These are phyloP conservation scores for Metschnikowia proteae DNA, from an alignment of 805 yeast species.

Conservation along the genomic window DNA sequence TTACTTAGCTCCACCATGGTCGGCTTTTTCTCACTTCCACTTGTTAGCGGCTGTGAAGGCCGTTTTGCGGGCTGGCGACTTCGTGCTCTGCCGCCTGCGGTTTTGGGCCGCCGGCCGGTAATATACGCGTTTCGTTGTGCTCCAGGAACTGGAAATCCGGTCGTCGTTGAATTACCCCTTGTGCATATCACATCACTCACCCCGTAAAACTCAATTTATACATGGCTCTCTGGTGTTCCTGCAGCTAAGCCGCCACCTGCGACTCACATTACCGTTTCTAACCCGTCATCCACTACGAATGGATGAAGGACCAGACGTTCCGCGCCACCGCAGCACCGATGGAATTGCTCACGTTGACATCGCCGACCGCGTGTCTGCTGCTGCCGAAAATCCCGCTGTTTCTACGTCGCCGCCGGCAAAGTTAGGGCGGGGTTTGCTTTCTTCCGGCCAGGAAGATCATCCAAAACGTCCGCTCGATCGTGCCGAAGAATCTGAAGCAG, in stretches of 20 bases:
- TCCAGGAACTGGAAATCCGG: too few species aligned
- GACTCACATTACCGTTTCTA: neutral
- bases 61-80: too few species aligned
- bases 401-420: neutral
- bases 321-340: neutral
- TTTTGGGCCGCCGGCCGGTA: too few species aligned
- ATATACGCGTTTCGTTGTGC: too few species aligned
- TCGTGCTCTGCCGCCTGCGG: too few species aligned
- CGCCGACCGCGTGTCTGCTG: neutral
- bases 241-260: neutral
- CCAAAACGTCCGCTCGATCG: neutral
- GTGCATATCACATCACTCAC: too few species aligned
- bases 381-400: neutral
- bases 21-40: too few species aligned
- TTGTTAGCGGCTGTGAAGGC: too few species aligned
- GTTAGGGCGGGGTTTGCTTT: neutral
- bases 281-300: neutral
- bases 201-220: too few species aligned
- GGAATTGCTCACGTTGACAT: neutral
- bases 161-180: too few species aligned
- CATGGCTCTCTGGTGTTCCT: neutral
- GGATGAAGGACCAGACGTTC: conserved; percentile 1
- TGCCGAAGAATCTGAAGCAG: neutral
- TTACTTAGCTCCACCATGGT: too few species aligned
- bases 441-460: neutral